Base-by-base conservation (phyloP, 2,329 filamentous ascomycete genomes). In the Fusarium begoniae region DNA sequence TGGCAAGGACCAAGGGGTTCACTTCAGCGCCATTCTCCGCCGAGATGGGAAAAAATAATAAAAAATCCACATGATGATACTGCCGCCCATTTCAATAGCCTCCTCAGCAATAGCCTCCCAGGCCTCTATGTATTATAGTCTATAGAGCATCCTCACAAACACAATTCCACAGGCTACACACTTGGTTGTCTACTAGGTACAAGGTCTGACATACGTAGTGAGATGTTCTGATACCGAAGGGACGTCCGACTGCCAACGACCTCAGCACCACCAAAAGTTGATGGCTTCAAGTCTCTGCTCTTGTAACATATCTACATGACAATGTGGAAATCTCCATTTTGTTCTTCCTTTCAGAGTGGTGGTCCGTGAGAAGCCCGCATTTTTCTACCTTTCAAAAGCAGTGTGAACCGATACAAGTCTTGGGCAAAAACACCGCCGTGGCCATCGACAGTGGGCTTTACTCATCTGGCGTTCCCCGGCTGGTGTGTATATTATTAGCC, bases 11-110 rank as follows among this genome's bases (percentile, higher is more conserved):
- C 55, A 67, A 74, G 67, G 71, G 71, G 61, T 61, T 48, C 53
- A 55, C 44, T 54, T 59, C 57, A 73, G 63, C 71, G 70, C 60
- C 56, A 57, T 58, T 62, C 57, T 62, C 56, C 70, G 70, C 70
- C 66, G 56, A 56, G 61, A 66, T 32, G 20, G 10, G 26, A 22
- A 12, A 20, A 40, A 22, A 40, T 12, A 30, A 64, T 58, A 30
- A 30, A 11, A 37, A 40, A 35, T 41, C 38, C 44, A 66, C 43
- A 44, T 35, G 30, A 53, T 63, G 30, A 55, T 63, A 32, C 50
- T 28, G 17, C 53, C 35, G 17, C 22, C 26, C 26, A 47, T 47
- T 60, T 59, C 53, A 47, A 47, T 60, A 59, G 28, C 26, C 45
- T 37, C 41, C 40, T 26, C 53, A 26, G 15, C 26, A 47, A 40